Percentiles rank a stretch among this genome's conserved stretches.
Conservation (phyloP, 805 yeast species). For the Pichia exigua region DNA sequence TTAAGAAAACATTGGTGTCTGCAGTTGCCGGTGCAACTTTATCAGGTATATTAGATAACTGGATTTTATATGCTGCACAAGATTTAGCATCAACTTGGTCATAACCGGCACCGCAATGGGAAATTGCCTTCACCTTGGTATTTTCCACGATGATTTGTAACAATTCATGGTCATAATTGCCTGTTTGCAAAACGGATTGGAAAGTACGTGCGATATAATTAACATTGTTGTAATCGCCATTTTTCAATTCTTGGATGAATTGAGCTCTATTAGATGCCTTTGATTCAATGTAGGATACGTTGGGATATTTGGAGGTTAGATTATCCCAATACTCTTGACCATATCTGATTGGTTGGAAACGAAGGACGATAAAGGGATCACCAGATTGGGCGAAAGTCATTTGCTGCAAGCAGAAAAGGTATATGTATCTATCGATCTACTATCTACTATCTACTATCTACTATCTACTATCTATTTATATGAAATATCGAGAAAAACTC, state of each 20-base stretch:
- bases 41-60: conserved; percentile 45
- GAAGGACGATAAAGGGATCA: conserved; percentile 46
- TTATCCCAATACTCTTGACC: conserved; percentile 59
- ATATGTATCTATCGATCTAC: no score
- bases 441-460: no score
- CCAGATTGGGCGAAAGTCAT: not conserved
- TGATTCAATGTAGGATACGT: conserved; percentile 39
- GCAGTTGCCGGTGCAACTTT: conserved; percentile 52
- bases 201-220: conserved; percentile 34
- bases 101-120: conserved; percentile 53
- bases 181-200: conserved; percentile 31
- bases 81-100: conserved; percentile 41
- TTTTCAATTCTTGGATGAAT: conserved; percentile 25
- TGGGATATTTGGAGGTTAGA: conserved; percentile 17
- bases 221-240: no score
- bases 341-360: conserved; percentile 53
- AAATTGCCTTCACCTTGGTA: conserved; percentile 33
- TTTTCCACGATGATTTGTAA: conserved; percentile 26
- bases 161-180: conserved; percentile 38
- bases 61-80: conserved; percentile 34
- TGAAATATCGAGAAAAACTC: no score
- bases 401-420: no score
- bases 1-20: conserved; percentile 45
- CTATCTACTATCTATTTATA: no score
- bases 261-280: conserved; percentile 34